These are phyloP conservation scores for Scedosporium aurantiacum DNA, from an alignment of 2,329 filamentous ascomycete species.

Conservation along the genomic window DNA sequence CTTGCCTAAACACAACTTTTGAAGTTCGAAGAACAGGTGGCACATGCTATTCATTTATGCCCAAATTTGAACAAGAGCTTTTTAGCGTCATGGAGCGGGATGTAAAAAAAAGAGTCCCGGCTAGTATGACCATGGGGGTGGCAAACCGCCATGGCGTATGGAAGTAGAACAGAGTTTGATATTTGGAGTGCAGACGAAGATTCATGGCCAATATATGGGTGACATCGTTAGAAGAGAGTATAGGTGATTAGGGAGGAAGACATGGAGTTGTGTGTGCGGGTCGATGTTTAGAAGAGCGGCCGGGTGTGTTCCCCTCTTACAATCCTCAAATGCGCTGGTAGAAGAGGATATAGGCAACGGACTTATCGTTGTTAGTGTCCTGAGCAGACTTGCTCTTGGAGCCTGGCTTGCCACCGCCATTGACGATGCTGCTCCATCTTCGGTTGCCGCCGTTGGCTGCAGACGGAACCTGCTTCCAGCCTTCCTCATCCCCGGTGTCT, in stretches of 20 bases:
- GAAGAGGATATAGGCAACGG: slow-evolving; percentile 93
- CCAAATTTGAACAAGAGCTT: too few species aligned
- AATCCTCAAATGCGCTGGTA: slow-evolving; percentile 61
- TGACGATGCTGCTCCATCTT: slow-evolving; percentile 55
- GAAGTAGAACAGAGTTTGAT: too few species aligned
- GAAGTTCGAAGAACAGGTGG: too few species aligned
- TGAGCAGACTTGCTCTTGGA: slow-evolving; percentile 46
- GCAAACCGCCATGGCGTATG: too few species aligned
- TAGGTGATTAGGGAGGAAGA: neutral
- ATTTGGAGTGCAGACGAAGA: too few species aligned
- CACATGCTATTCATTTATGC: too few species aligned
- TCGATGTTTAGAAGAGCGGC: neutral
- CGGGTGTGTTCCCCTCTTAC: neutral
- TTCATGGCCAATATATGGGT: too few species aligned
- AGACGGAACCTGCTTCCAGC: slow-evolving; percentile 72
- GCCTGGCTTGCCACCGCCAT: slow-evolving; percentile 37
- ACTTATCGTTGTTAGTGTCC: slow-evolving; percentile 75
- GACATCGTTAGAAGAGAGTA: too few species aligned
- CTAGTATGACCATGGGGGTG: too few species aligned
- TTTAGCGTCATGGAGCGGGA: too few species aligned
- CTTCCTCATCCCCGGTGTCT: slow-evolving; percentile 54
- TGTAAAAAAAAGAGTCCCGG: too few species aligned
- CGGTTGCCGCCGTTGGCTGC: slow-evolving; percentile 52
- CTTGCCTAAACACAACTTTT: too few species aligned
- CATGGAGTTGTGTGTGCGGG: neutral